phyloP scores from a whole-genome alignment of 2,329 filamentous ascomycete species.

The Stachybotrys echinatus region DNA sequence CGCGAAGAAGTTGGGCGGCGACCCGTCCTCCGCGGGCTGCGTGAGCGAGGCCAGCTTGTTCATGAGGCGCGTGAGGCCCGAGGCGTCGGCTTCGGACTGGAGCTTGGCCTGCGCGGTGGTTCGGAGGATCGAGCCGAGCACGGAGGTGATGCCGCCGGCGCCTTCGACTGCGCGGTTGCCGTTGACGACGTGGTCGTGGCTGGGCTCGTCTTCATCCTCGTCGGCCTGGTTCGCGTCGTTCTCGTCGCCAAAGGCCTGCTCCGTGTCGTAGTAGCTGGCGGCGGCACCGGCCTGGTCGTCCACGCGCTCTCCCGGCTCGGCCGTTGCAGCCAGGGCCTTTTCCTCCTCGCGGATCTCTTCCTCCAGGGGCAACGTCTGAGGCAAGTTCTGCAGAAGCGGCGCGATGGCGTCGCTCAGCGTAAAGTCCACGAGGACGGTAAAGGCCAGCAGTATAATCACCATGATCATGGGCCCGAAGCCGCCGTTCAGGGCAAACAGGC shows the following conservation, averaged over 20 bases:
- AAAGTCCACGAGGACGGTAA: slow-evolving; percentile 72
- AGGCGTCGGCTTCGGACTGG: slow-evolving; percentile 15
- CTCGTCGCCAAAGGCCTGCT: slow-evolving; percentile 29
- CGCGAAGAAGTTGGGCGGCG: slow-evolving; percentile 45
- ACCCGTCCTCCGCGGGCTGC: slow-evolving; percentile 17
- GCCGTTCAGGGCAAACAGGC: slow-evolving; percentile 68
- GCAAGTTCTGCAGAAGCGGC: slow-evolving; percentile 73
- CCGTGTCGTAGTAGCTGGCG: slow-evolving; percentile 27
- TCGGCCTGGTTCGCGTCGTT: slow-evolving; percentile 14
- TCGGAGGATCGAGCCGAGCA: slow-evolving; percentile 27
- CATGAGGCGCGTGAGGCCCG: slow-evolving; percentile 20
- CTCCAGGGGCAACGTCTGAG: slow-evolving; percentile 60
- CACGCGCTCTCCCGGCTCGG: slow-evolving; percentile 15
- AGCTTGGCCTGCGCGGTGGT: slow-evolving; percentile 30
- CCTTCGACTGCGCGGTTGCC: slow-evolving; percentile 31
- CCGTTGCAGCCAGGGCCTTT: slow-evolving; percentile 28
- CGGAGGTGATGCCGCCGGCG: slow-evolving; percentile 24
- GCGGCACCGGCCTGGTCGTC: slow-evolving; percentile 18
- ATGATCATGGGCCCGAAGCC: slow-evolving; percentile 66
- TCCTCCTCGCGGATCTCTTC: slow-evolving; percentile 39
- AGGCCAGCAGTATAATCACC: slow-evolving; percentile 71
- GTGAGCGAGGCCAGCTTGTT: slow-evolving; percentile 19
- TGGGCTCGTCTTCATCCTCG: slow-evolving; percentile 18
- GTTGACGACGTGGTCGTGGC: slow-evolving; percentile 13
- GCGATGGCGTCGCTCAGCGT: slow-evolving; percentile 67